Evolutionary conservation across 2,329 filamentous ascomycete genomes (phyloP).

Genomic region (Sordariomycetes sp.): DNA sequence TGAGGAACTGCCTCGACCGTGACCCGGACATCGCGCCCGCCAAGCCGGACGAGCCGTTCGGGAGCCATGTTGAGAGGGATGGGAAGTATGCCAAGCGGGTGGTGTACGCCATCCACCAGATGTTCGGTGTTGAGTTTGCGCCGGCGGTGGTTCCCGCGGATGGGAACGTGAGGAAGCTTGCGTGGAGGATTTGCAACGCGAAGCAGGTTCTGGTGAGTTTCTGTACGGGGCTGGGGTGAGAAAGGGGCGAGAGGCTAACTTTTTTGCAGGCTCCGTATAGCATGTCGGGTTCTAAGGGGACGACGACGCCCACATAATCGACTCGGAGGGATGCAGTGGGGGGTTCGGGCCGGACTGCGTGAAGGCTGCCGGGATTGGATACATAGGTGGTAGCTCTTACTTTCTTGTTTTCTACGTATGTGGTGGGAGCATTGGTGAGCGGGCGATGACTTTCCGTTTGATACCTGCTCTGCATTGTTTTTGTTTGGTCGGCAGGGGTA

Average conservation of each 20-base stretch:
- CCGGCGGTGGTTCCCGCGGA: slow-evolving; percentile 87
- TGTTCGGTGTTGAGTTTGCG: slow-evolving; percentile 96
- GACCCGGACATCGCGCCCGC: slow-evolving; percentile 84
- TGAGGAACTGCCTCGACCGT: slow-evolving; percentile 86
- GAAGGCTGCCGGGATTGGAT: too few species aligned
- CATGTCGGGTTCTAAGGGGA: slow-evolving; percentile 55
- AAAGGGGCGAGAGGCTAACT: slow-evolving; percentile 7
- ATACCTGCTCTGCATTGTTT: too few species aligned
- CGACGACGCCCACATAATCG: slow-evolving; percentile 39
- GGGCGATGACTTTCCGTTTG: too few species aligned
- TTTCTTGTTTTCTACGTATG: too few species aligned
- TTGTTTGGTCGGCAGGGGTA: too few species aligned
- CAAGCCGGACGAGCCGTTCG: slow-evolving; percentile 71
- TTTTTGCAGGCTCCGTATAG: slow-evolving; percentile 54
- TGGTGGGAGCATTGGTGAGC: too few species aligned
- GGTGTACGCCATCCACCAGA: slow-evolving; percentile 88
- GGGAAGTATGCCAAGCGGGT: slow-evolving; percentile 82
- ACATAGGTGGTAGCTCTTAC: too few species aligned
- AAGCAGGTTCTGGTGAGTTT: slow-evolving; percentile 80
- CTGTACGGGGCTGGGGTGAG: neutral
- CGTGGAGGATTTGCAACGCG: slow-evolving; percentile 90
- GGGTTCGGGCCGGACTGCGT: too few species aligned
- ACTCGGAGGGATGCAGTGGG: slow-evolving; percentile 14
- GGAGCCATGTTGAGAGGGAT: slow-evolving; percentile 73
- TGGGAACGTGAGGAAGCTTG: slow-evolving; percentile 79